Conservation (phyloP, 306 rosid genomes). For the Acacia acuminata region DNA sequence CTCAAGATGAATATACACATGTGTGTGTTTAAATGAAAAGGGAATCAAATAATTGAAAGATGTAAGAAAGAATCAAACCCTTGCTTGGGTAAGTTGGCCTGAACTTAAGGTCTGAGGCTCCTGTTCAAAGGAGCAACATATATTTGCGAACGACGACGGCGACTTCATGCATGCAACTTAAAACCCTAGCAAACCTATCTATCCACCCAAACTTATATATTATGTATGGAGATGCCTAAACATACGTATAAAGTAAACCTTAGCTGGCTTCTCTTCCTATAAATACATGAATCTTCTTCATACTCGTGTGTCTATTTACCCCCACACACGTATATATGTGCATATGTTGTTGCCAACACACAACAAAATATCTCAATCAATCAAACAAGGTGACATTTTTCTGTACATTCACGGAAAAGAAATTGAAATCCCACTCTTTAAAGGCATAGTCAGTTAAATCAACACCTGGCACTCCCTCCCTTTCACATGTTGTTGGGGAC, state of each 20-base stretch:
- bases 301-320: too few relatives aligned
- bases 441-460: neutral
- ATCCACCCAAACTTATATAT: neutral
- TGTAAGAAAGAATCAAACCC: conserved; percentile 40
- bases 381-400: conserved; percentile 3
- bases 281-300: neutral
- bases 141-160: conserved; percentile 45
- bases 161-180: neutral
- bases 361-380: neutral
- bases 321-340: too few relatives aligned
- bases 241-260: neutral
- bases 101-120: conserved; percentile 78
- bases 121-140: conserved; percentile 64
- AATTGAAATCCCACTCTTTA: conserved; percentile 33
- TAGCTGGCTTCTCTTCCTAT: neutral
- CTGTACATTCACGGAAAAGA: conserved; percentile 35
- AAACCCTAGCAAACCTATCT: neutral
- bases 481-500: neutral
- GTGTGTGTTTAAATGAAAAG: too few relatives aligned
- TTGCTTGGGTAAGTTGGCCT: conserved; percentile 65
- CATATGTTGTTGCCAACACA: conserved; percentile 17
- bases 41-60: too few relatives aligned
- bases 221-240: neutral
- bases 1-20: too few relatives aligned
- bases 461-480: neutral